phyloP scores from a whole-genome alignment of 495 filamentous ascomycete species.

The Penicillium argentinense region DNA sequence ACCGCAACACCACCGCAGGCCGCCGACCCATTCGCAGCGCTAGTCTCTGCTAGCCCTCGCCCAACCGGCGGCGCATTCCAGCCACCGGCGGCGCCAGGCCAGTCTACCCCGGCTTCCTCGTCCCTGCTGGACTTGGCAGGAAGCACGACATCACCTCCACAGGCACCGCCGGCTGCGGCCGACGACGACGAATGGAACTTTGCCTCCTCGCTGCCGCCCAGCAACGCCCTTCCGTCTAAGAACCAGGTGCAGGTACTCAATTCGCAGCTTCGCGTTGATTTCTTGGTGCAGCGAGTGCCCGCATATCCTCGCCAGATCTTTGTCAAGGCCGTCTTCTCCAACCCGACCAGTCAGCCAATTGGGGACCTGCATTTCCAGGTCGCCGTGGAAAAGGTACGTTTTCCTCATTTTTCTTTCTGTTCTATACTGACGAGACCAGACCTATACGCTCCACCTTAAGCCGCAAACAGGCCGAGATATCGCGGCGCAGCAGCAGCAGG shows the following conservation, averaged over 20 bases:
- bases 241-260: slow-evolving; percentile 63
- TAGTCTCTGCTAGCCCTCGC: slow-evolving; percentile 57
- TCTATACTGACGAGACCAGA: slow-evolving; percentile 34
- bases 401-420: neutral
- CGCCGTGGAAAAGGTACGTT: slow-evolving; percentile 84
- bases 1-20: slow-evolving; percentile 40
- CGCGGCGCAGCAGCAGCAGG: slow-evolving; percentile 67
- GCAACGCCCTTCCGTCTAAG: slow-evolving; percentile 47
- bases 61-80: slow-evolving; percentile 35
- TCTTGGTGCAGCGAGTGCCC: slow-evolving; percentile 44
- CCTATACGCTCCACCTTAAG: slow-evolving; percentile 74
- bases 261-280: slow-evolving; percentile 54
- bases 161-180: slow-evolving; percentile 20
- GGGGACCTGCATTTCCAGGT: slow-evolving; percentile 85
- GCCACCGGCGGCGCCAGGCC: slow-evolving; percentile 18
- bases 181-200: slow-evolving; percentile 90
- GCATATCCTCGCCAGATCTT: slow-evolving; percentile 47
- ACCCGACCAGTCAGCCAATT: slow-evolving; percentile 67
- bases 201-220: slow-evolving; percentile 77
- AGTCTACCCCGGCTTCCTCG: slow-evolving; percentile 29
- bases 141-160: slow-evolving; percentile 17
- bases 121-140: slow-evolving; percentile 47
- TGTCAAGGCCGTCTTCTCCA: slow-evolving; percentile 71
- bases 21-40: slow-evolving; percentile 69
- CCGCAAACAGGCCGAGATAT: slow-evolving; percentile 80